Evolutionary conservation across 129 eudicot species (phyloP).

Genomic region (Centaurea solstitialis): DNA sequence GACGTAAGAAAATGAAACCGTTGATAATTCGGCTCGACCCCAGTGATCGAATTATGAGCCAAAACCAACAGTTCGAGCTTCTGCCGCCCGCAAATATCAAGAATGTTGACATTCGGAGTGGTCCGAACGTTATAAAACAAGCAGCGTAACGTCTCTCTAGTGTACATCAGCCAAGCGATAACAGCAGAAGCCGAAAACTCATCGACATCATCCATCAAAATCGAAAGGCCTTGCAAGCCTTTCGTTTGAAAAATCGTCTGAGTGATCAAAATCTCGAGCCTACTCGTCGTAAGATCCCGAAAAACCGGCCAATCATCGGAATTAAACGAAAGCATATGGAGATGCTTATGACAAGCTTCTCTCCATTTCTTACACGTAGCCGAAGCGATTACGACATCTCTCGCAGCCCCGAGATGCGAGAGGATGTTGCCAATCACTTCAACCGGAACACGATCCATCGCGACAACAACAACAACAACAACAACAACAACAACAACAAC

Average conservation of each 20-base stretch:
- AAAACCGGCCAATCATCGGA: constrained; percentile 78
- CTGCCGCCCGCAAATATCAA: constrained; percentile 74
- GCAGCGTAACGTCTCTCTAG: constrained; percentile 57
- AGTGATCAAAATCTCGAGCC: constrained; percentile 73
- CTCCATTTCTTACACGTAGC: constrained; percentile 77
- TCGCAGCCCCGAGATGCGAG: constrained; percentile 74
- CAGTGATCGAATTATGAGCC: constrained; percentile 67
- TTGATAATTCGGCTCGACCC: constrained; percentile 77
- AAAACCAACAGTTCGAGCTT: constrained; percentile 64
- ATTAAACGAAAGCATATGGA: constrained; percentile 68
- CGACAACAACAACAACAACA: background rate
- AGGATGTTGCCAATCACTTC: constrained; percentile 82
- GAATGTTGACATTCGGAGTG: constrained; percentile 70
- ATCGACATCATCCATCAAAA: constrained; percentile 86
- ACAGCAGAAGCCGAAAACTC: constrained; percentile 84
- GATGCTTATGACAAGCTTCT: constrained; percentile 68
- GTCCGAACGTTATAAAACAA: constrained; percentile 72
- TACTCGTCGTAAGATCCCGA: constrained; percentile 60
- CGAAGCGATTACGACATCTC: constrained; percentile 77
- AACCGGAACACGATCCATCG: constrained; percentile 77
- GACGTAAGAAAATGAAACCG: constrained; percentile 56
- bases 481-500: background rate
- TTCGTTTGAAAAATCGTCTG: constrained; percentile 74
- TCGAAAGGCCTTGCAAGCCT: constrained; percentile 61
- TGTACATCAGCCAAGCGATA: constrained; percentile 82